Percentiles rank a stretch among this genome's conserved stretches.
These are phyloP conservation scores for Candida labiduridarum DNA, from an alignment of 1,139 yeast species.

Conservation along the genomic window DNA sequence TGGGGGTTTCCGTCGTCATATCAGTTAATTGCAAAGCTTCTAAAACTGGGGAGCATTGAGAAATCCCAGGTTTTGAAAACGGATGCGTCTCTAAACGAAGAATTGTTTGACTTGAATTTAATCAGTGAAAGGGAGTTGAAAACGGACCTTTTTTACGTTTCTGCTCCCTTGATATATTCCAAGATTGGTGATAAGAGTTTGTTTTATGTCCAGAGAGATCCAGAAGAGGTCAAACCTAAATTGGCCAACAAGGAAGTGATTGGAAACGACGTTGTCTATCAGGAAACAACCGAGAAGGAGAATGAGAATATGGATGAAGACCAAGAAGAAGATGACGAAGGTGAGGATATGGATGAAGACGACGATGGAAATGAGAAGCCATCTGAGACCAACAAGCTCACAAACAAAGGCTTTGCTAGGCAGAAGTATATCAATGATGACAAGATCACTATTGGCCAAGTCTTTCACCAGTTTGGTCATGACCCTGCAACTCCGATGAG, in stretches of 20 bases:
- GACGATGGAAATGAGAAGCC: conserved; percentile 8
- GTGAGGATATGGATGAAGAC: conserved; percentile 10
- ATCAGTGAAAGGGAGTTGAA: conserved; percentile 23
- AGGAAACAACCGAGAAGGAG: conserved; percentile 7
- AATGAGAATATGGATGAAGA: conserved; percentile 11
- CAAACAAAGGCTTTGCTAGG: conserved; percentile 6
- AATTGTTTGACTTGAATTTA: conserved; percentile 23
- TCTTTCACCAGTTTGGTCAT: conserved; percentile 46
- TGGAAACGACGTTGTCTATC: conserved; percentile 9
- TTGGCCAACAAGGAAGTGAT: conserved; percentile 6
- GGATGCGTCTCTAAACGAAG: conserved; percentile 23
- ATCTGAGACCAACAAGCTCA: conserved; percentile 5
- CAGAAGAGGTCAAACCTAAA: not conserved
- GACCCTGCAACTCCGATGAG: conserved; percentile 30
- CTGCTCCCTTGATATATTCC: conserved; percentile 23
- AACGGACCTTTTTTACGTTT: conserved; percentile 30
- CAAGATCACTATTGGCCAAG: conserved; percentile 38
- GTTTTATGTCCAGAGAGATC: conserved; percentile 7
- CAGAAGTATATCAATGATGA: conserved; percentile 18
- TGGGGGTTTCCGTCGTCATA: conserved; percentile 50
- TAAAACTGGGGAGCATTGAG: conserved; percentile 24
- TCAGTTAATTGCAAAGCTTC: conserved; percentile 35
- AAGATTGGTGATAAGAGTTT: conserved; percentile 17
- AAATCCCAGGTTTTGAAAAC: conserved; percentile 27
- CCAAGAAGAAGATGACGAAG: conserved; percentile 10